A percentile compares a stretch with the other conserved stretches of the same genome.
Evolutionary conservation across 768 basidiomycete genomes (phyloP).

Genomic region (Dictyophora rubrovolvata): DNA sequence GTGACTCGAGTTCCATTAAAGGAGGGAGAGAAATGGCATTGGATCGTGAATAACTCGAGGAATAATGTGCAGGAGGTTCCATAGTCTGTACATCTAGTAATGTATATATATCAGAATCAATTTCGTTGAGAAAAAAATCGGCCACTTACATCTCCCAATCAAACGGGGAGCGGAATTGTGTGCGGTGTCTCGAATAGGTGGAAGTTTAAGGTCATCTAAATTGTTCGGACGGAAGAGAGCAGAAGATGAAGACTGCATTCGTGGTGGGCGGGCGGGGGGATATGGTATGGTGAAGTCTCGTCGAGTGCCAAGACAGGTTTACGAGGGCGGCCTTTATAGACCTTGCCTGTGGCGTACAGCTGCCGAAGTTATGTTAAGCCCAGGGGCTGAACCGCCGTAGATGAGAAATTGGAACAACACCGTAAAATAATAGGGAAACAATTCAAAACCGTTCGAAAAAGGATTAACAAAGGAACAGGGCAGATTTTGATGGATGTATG

Average conservation of each 20-base stretch:
- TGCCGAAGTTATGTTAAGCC: neutral
- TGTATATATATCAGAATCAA: neutral
- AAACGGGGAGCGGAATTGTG: constrained; percentile 1
- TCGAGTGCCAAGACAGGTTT: neutral
- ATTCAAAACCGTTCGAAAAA: neutral
- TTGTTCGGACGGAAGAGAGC: neutral
- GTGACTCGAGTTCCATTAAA: neutral
- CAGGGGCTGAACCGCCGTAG: neutral
- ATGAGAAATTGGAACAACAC: neutral
- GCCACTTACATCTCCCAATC: neutral
- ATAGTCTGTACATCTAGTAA: constrained; percentile 4
- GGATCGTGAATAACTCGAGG: constrained; percentile 2
- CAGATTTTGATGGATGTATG: neutral
- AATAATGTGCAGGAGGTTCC: constrained; percentile 6
- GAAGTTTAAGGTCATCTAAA: constrained; percentile 4
- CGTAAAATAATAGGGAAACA: neutral
- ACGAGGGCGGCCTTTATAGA: constrained; percentile 1
- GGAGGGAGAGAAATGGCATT: neutral
- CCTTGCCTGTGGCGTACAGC: neutral
- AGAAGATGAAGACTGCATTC: constrained; percentile 6
- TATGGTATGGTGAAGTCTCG: neutral
- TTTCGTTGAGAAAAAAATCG: neutral
- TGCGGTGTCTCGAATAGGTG: constrained; percentile 4
- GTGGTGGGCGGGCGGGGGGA: neutral
- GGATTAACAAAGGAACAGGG: neutral